Evolutionary conservation across 345 rosid genomes (phyloP), one percentile per base, ranked within the genome.

Genomic region (Salix brachista): DNA sequence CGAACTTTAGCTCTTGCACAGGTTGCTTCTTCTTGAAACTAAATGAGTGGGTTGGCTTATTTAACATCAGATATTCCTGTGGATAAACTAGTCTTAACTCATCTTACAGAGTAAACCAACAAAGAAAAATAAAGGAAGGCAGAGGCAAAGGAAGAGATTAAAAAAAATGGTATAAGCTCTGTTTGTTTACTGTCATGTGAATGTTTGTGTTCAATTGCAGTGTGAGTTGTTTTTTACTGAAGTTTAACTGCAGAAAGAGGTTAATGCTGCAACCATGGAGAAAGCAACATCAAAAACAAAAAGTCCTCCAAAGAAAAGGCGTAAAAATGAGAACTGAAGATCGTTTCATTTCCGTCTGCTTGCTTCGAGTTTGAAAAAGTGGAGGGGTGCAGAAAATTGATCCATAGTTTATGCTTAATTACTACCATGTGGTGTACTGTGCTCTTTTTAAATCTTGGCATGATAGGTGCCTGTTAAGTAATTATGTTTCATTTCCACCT

Each of bases 1-100:
- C 85, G 90, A 70, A 74, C 86, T 70, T 41, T 86, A 16, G 85
- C 90, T 66, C 73, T 80, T 67, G 83, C 81, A 12, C 77, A 85
- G 90, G 96, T 91, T 68, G 41, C 65, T 68, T 67, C 65, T 6
- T 65, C 61, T 72, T 37, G 54, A 28, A 67, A 48, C 54, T 60
- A 70, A 71, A 34, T 65, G 13, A 39, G 32, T 23, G 52, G 36
- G 67, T 71, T 68, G 13, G 64, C 44, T 46, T 41, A 13, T 58
- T 54, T 23, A 26, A n/a, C 16, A 6, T 37, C 34, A n/a, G 3
- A 18, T 21, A 37, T 68, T 21, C 54, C 28, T 11, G 18, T 25
- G 34, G 46, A 65, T 65, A 42, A 71, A 41, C 7, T 72, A 72
- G 39, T 78, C n/a, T 60, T 11, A 17, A 34, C 25, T 68, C 72